Evolutionary conservation across 495 filamentous ascomycete genomes (phyloP).

Genomic region (Annulohypoxylon moriforme): DNA sequence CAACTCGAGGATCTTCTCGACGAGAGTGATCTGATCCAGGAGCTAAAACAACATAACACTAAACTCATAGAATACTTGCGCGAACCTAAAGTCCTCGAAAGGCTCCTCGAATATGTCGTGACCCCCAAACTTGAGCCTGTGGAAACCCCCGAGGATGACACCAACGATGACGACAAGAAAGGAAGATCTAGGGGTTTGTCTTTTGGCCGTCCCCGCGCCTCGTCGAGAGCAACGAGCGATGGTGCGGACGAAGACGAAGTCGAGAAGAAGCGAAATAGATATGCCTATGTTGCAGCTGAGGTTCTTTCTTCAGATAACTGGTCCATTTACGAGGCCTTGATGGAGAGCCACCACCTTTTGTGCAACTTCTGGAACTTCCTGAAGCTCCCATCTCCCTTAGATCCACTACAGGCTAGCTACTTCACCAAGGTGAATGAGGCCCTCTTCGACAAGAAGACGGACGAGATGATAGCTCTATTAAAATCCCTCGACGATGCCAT

Average conservation of each 20-base stretch:
- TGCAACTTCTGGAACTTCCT: slow-evolving; percentile 92
- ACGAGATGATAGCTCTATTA: slow-evolving; percentile 91
- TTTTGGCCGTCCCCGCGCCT: slow-evolving; percentile 57
- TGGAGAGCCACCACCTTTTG: slow-evolving; percentile 82
- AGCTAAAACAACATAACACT: slow-evolving; percentile 97
- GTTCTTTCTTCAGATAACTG: slow-evolving; percentile 95
- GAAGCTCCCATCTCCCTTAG: slow-evolving; percentile 80
- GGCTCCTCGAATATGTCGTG: slow-evolving; percentile 89
- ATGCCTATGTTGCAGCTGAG: slow-evolving; percentile 91
- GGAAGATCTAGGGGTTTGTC: slow-evolving; percentile 61
- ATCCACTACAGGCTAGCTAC: slow-evolving; percentile 93
- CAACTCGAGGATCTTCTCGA: slow-evolving; percentile 95
- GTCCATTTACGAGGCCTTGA: slow-evolving; percentile 91
- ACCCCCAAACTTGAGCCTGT: slow-evolving; percentile 74
- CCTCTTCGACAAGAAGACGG: slow-evolving; percentile 95
- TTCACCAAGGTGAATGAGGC: slow-evolving; percentile 99
- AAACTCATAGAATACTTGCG: slow-evolving; percentile 97
- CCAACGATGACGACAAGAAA: slow-evolving; percentile 64
- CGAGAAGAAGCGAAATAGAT: slow-evolving; percentile 89
- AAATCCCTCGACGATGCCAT: slow-evolving; percentile 85
- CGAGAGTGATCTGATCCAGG: slow-evolving; percentile 94
- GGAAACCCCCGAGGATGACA: slow-evolving; percentile 70
- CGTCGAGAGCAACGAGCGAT: slow-evolving; percentile 54
- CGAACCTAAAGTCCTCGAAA: slow-evolving; percentile 85
- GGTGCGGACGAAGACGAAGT: slow-evolving; percentile 69